phyloP scores from a whole-genome alignment of 176 grass and related monocot species.

The Zizania latifolia region DNA sequence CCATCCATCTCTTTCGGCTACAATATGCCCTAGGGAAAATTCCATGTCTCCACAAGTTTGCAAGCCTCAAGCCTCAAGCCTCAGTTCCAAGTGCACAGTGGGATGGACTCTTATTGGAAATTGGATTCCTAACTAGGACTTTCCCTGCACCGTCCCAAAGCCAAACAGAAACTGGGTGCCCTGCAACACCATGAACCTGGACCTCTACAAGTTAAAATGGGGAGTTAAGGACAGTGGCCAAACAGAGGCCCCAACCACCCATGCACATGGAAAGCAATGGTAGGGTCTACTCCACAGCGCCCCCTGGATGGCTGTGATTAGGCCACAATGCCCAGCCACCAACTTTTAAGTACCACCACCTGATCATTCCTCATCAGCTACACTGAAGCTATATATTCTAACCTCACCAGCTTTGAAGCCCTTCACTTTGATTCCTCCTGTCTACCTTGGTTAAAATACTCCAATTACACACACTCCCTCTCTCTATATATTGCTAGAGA shows the following conservation, averaged over 20 bases:
- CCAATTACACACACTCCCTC: not conserved
- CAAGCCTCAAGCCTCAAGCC: constrained; percentile 8
- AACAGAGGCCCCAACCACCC: constrained; percentile 34
- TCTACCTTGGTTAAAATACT: constrained; percentile 61
- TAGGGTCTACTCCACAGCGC: constrained; percentile 13
- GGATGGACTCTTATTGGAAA: constrained; percentile 23
- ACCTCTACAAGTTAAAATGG: constrained; percentile 24
- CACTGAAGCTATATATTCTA: constrained; percentile 39
- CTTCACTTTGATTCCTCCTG: constrained; percentile 77
- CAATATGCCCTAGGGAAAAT: not conserved
- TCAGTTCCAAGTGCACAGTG: not conserved
- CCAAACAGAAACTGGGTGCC: constrained; percentile 26
- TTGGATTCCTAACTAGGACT: not conserved
- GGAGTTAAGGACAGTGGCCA: constrained; percentile 29
- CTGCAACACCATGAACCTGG: constrained; percentile 31
- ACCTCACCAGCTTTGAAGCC: constrained; percentile 30
- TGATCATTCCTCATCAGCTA: constrained; percentile 56
- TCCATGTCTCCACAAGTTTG: constrained; percentile 24
- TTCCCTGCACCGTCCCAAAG: constrained; percentile 31
- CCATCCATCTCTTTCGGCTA: not conserved
- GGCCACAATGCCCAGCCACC: constrained; percentile 62
- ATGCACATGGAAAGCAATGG: constrained; percentile 52
- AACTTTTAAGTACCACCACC: constrained; percentile 85
- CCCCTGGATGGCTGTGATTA: constrained; percentile 63
- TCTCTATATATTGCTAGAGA: not conserved